Evolutionary conservation across 164 flowering plant species (phyloP).

Genomic region (Vitis labrusca): DNA sequence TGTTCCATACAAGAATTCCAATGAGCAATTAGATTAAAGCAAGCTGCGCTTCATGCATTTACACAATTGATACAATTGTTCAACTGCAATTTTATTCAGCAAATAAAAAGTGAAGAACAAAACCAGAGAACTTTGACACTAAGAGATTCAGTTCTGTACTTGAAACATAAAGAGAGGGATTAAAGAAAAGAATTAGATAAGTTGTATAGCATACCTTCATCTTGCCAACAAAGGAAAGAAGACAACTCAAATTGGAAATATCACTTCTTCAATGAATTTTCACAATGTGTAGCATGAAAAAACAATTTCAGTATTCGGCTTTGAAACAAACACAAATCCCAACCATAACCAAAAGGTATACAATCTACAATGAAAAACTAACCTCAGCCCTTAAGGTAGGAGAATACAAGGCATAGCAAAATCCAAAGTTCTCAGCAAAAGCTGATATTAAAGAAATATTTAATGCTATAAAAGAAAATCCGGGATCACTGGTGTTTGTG

Average conservation of each 20-base stretch:
- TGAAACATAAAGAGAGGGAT: too few species aligned
- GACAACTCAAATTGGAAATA: not conserved
- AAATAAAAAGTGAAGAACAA: too few species aligned
- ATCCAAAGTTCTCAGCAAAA: slow-evolving; percentile 1
- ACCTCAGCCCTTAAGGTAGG: slow-evolving; percentile 12
- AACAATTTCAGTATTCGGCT: not conserved
- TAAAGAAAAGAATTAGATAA: too few species aligned
- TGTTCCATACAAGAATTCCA: too few species aligned
- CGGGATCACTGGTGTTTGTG: slow-evolving; percentile 63
- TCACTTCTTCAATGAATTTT: slow-evolving; percentile 6
- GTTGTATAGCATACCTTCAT: not conserved
- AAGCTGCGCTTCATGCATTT: too few species aligned
- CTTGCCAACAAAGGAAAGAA: not conserved
- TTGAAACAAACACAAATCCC: slow-evolving; percentile 1
- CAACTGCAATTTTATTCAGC: too few species aligned
- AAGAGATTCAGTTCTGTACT: too few species aligned
- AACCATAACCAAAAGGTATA: slow-evolving; percentile 1
- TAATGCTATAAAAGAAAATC: slow-evolving; percentile 75
- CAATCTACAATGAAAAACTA: slow-evolving; percentile 15
- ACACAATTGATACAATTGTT: too few species aligned
- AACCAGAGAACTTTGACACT: too few species aligned
- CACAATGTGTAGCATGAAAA: not conserved
- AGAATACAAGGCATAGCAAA: slow-evolving; percentile 1
- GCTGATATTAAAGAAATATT: not conserved
- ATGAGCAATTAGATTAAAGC: too few species aligned